Evolutionary conservation across 768 basidiomycete genomes (phyloP).

Genomic region (Crassisporium funariophilum): DNA sequence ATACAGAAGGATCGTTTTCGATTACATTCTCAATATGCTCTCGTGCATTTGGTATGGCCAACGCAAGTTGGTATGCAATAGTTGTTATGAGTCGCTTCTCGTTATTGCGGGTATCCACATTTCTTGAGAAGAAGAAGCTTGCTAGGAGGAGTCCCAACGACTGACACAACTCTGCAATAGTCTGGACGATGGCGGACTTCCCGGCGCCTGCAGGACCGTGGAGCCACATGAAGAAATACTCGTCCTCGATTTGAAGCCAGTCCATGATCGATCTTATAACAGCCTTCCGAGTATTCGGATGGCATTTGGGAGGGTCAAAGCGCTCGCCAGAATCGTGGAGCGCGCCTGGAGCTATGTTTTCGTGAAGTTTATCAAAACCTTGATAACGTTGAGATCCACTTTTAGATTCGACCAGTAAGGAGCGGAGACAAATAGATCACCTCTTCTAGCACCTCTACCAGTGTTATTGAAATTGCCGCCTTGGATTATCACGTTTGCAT

Average conservation of each 20-base stretch:
- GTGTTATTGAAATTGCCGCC: too few relatives aligned
- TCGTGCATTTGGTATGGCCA: background rate
- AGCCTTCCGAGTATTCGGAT: background rate
- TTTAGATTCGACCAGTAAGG: too few relatives aligned
- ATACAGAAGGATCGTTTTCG: background rate
- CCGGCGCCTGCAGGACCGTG: background rate
- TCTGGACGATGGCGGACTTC: background rate
- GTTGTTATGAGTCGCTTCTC: background rate
- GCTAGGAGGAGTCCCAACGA: background rate
- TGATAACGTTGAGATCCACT: too few relatives aligned
- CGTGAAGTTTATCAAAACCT: background rate
- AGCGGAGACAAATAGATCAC: too few relatives aligned
- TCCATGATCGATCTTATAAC: background rate
- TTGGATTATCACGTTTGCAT: too few relatives aligned
- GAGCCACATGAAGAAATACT: background rate
- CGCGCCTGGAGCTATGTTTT: background rate
- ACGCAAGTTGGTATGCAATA: conserved; percentile 1
- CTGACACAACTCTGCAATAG: background rate
- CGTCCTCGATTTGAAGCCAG: background rate
- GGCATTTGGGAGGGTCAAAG: background rate
- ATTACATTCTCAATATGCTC: background rate
- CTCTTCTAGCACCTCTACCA: too few relatives aligned
- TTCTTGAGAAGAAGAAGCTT: background rate
- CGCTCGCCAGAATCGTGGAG: too few relatives aligned
- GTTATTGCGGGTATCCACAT: background rate